These are phyloP conservation scores for Neurospora africana DNA, from an alignment of 495 filamentous ascomycete genomes.

Conservation along the genomic window DNA sequence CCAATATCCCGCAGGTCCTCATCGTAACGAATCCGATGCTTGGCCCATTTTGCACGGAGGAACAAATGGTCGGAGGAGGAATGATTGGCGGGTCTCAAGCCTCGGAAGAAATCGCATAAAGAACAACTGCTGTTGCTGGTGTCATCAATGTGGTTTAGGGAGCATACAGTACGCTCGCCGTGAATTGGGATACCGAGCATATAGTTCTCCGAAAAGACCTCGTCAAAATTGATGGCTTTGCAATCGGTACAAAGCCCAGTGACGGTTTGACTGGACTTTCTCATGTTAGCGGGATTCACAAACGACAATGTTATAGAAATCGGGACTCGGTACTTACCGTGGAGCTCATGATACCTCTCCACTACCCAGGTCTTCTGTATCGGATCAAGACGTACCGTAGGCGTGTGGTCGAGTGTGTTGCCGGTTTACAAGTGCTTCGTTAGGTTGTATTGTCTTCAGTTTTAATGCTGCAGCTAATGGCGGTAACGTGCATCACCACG, in stretches of 20 bases:
- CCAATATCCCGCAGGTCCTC: too few relatives aligned
- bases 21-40: too few relatives aligned
- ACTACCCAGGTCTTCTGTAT: neutral
- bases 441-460: neutral
- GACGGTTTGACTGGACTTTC: neutral
- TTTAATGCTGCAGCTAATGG: neutral
- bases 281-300: neutral
- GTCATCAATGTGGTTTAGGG: neutral
- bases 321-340: neutral
- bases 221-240: neutral
- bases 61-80: neutral
- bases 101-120: neutral
- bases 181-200: fast-evolving
- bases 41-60: neutral
- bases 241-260: neutral
- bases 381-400: neutral
- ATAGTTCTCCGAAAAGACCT: fast-evolving
- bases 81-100: neutral
- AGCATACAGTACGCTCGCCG: fast-evolving
- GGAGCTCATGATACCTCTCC: neutral
- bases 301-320: neutral
- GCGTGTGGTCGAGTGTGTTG: neutral
- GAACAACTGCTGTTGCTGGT: neutral
- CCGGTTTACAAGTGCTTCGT: neutral
- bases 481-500: neutral